Evolutionary conservation across 768 basidiomycete genomes (phyloP), one percentile per base, ranked within the genome.

Genomic region (Lentinula sp.): DNA sequence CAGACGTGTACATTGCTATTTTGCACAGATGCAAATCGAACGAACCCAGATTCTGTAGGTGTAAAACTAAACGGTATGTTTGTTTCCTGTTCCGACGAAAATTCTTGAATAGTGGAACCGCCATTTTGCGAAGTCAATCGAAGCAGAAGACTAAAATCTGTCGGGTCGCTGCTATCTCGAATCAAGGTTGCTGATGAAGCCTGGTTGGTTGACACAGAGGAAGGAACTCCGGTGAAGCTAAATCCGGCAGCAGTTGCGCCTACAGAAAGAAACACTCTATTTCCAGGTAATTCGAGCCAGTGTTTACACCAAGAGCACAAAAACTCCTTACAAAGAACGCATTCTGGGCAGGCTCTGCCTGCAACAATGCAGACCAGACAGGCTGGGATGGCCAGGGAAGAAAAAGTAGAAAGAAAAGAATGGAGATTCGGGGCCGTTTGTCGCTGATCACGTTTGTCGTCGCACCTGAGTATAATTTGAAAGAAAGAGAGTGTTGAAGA

Each of bases 341-440:
- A 56, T 56, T 32, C n/a, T 56, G 20, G 23, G 41, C 55, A 56
- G 55, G 55, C 55, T 56, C 55, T 56, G 41, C 55, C 55, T 45
- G 55, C 39, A 20, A 41, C 8, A 4, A 8, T 7, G 36, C 53
- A 39, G 53, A 41, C 37, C 36, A 12, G 33, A 33, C 20, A n/a
- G n/a, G 35, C 6, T 33, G 13, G 5, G 13, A 52, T 13, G 37
- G 16, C 15, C 35, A 54, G 53, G 37, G 35, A 52, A 7, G 4
- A n/a, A 45, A 18, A 32, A 6, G 43, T 28, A 28, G 28, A 43
- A 28, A 8, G 4, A 33, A 41, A 43, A 43, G 39, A 16, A 56
- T 43, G 16, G 41, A 56, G 1, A 18, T 28, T 37, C 41, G 55
- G 41, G 41, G 10, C 13, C 41, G 6, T 15, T 54, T 6, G 53